These are phyloP conservation scores for Dalechampia spathulata DNA, from an alignment of 441 rosid species.

Conservation along the genomic window DNA sequence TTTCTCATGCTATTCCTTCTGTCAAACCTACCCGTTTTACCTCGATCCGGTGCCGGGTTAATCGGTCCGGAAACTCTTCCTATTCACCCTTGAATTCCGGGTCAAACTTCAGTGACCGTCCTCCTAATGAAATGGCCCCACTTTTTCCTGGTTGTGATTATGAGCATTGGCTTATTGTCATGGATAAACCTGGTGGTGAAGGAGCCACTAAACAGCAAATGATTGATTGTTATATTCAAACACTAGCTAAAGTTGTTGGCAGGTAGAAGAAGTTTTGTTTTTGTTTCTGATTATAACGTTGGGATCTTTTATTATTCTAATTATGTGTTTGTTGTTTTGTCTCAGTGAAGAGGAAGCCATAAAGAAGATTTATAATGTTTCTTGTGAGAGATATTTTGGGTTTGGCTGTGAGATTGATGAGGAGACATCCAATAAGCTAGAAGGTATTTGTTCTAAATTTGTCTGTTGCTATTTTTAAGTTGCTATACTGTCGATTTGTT, in stretches of 20 bases:
- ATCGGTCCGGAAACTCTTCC: constrained; percentile 63
- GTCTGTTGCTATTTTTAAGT: too few relatives aligned
- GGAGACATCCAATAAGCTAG: constrained; percentile 89
- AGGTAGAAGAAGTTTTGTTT: constrained; percentile 28
- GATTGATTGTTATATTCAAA: constrained; percentile 82
- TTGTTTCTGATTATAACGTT: not conserved
- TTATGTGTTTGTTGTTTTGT: not conserved
- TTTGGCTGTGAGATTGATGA: constrained; percentile 95
- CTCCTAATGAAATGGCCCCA: constrained; percentile 96
- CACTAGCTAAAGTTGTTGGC: constrained; percentile 71
- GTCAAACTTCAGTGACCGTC: constrained; percentile 86
- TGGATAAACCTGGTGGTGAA: constrained; percentile 92
- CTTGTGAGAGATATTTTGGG: constrained; percentile 90
- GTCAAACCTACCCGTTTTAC: constrained; percentile 35
- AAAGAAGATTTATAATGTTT: constrained; percentile 80
- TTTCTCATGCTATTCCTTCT: constrained; percentile 31
- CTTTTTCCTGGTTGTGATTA: constrained; percentile 93
- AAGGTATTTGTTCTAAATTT: constrained; percentile 43
- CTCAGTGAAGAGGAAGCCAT: constrained; percentile 84
- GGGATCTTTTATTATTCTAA: not conserved
- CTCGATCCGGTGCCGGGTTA: constrained; percentile 57
- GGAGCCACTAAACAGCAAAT: constrained; percentile 80
- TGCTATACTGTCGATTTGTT: not conserved
- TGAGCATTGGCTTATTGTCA: constrained; percentile 82
- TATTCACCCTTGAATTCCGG: constrained; percentile 79